Evolutionary conservation across 2,329 filamentous ascomycete genomes (phyloP).

Genomic region (Gaeumannomyces tritici): DNA sequence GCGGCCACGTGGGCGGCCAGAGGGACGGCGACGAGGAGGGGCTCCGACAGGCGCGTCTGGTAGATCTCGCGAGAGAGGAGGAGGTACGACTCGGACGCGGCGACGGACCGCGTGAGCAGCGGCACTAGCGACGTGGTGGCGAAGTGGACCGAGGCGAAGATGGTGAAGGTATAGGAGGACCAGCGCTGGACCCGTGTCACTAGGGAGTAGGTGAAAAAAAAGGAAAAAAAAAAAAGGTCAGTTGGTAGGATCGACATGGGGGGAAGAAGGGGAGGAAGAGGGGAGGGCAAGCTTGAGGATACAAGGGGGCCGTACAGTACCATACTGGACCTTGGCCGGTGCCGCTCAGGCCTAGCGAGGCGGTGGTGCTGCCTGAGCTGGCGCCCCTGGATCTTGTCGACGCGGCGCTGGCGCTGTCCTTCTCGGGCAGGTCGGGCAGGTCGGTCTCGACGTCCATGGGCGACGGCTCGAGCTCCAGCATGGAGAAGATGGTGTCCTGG

Average conservation of each 20-base stretch:
- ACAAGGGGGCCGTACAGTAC: slow-evolving; percentile 57
- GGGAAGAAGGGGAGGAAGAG: neutral
- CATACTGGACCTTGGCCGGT: slow-evolving; percentile 60
- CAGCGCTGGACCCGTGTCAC: slow-evolving; percentile 76
- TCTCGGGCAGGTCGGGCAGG: slow-evolving; percentile 26
- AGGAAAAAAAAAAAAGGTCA: neutral
- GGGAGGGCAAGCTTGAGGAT: too few species aligned
- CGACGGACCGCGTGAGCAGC: slow-evolving; percentile 60
- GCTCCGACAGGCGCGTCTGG: slow-evolving; percentile 73
- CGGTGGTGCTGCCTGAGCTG: slow-evolving; percentile 13
- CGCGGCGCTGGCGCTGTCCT: slow-evolving; percentile 11
- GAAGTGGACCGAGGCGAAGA: slow-evolving; percentile 70
- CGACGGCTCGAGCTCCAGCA: slow-evolving; percentile 72
- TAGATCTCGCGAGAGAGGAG: slow-evolving; percentile 89
- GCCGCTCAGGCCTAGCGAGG: slow-evolving; percentile 49
- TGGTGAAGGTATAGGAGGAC: slow-evolving; percentile 73
- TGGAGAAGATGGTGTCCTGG: slow-evolving; percentile 49
- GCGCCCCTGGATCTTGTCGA: neutral
- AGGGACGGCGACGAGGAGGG: slow-evolving; percentile 67
- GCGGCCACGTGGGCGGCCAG: slow-evolving; percentile 67
- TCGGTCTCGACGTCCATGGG: slow-evolving; percentile 54
- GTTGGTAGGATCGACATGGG: neutral
- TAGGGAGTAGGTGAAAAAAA: slow-evolving; percentile 19
- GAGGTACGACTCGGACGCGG: slow-evolving; percentile 72
- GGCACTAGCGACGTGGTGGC: slow-evolving; percentile 77